phyloP scores from a whole-genome alignment of 2,329 filamentous ascomycete genomes.

The Teratosphaeria epicoccoides region DNA sequence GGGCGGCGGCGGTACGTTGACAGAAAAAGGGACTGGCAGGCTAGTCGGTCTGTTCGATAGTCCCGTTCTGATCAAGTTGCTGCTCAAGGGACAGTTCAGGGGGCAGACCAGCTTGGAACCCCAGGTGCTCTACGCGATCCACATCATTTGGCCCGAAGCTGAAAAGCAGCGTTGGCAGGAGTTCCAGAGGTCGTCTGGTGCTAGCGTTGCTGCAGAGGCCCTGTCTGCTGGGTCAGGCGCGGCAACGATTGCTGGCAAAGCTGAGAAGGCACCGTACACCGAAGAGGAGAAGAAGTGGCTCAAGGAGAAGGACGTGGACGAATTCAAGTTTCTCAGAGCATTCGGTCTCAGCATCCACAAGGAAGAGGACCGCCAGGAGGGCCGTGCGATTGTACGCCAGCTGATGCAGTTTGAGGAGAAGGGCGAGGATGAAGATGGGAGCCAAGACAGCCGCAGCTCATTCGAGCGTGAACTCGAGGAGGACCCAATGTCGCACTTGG shows the following conservation, averaged over 20 bases:
- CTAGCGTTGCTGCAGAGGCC: no score
- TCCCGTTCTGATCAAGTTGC: not conserved
- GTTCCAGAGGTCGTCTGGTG: not conserved
- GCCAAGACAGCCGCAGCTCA: not conserved
- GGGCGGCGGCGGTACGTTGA: not conserved
- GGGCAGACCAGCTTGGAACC: not conserved
- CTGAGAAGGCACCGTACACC: constrained; percentile 6
- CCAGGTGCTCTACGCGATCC: not conserved
- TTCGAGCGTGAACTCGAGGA: constrained; percentile 7
- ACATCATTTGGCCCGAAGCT: not conserved
- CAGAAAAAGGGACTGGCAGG: not conserved
- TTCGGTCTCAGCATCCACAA: constrained; percentile 27
- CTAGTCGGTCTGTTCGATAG: not conserved
- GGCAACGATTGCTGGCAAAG: not conserved
- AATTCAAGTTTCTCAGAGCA: constrained; percentile 26
- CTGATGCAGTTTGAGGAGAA: constrained; percentile 45
- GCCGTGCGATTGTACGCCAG: constrained; percentile 20
- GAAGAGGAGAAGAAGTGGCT: constrained; percentile 27
- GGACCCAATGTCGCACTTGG: constrained; percentile 11
- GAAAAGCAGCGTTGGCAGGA: not conserved
- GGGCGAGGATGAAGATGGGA: constrained; percentile 31
- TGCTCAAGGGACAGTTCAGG: not conserved
- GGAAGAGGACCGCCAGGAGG: constrained; percentile 30
- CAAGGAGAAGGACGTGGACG: constrained; percentile 23
- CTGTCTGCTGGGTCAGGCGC: no score